A percentile compares a stretch with the other conserved stretches of the same genome.
phyloP scores from a whole-genome alignment of 2,329 filamentous ascomycete species.

The Hypocreales sp. region DNA sequence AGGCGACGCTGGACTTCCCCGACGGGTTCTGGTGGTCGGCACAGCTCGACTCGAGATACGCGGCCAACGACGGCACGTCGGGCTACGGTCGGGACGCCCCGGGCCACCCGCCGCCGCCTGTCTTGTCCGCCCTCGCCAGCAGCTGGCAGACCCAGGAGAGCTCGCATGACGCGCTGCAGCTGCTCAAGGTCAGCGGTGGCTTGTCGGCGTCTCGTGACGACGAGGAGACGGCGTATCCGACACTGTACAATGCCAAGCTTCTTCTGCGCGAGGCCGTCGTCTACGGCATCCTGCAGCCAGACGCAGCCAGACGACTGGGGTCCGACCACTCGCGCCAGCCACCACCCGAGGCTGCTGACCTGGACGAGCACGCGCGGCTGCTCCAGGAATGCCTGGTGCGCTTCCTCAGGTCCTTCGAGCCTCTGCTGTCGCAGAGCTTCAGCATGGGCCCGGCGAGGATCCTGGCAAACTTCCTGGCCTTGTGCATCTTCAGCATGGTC shows the following conservation, averaged over 20 bases:
- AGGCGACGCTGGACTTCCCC: constrained; percentile 32
- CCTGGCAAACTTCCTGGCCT: constrained; percentile 35
- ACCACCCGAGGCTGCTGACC: constrained; percentile 25
- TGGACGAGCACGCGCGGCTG: constrained; percentile 29
- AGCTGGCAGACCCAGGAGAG: constrained; percentile 34
- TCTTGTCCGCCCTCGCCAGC: constrained; percentile 32
- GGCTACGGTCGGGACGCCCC: constrained; percentile 15
- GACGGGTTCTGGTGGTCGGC: constrained; percentile 45
- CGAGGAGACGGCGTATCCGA: constrained; percentile 32
- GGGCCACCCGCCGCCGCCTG: constrained; percentile 26
- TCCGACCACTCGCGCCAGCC: constrained; percentile 8
- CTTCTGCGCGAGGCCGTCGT: constrained; percentile 38
- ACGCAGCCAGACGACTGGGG: constrained; percentile 24
- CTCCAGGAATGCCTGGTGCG: constrained; percentile 34
- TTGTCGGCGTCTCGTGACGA: constrained; percentile 30
- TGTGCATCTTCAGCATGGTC: constrained; percentile 43
- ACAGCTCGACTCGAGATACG: constrained; percentile 21
- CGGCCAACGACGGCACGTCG: constrained; percentile 5
- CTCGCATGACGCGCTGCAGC: constrained; percentile 34
- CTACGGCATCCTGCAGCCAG: constrained; percentile 34
- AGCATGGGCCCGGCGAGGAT: constrained; percentile 25
- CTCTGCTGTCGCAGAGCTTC: constrained; percentile 16
- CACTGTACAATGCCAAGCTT: constrained; percentile 37
- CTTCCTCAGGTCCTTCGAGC: constrained; percentile 38
- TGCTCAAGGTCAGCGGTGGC: constrained; percentile 33